Evolutionary conservation across 2,329 filamentous ascomycete species (phyloP).

Genomic region (Scortechinia acanthostroma): DNA sequence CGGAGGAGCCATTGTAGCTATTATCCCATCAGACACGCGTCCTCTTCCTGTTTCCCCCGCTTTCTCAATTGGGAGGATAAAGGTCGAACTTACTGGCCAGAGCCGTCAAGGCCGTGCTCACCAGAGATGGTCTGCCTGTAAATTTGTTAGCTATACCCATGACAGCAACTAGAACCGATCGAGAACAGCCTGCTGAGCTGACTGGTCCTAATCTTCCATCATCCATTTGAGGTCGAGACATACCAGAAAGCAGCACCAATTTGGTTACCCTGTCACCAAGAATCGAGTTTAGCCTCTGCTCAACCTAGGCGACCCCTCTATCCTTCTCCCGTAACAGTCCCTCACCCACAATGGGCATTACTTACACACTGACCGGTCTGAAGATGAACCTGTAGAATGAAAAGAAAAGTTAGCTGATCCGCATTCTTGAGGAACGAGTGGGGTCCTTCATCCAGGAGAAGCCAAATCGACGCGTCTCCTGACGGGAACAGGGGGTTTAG

Average conservation of each 20-base stretch:
- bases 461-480: too few species aligned
- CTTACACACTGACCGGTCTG: constrained; percentile 3
- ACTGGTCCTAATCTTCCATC: not conserved
- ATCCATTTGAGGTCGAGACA: not conserved
- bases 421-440: too few species aligned
- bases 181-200: too few species aligned
- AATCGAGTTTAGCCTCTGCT: constrained; percentile 15
- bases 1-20: constrained; percentile 71
- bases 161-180: not conserved
- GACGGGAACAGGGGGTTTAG: too few species aligned
- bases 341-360: too few species aligned
- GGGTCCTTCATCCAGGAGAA: too few species aligned
- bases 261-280: constrained; percentile 5
- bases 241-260: constrained; percentile 3
- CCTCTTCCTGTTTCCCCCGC: not conserved
- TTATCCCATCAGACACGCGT: constrained; percentile 4
- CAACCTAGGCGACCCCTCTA: too few species aligned
- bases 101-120: constrained; percentile 68
- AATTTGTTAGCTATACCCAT: constrained; percentile 2
- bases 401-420: not conserved
- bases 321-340: too few species aligned
- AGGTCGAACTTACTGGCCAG: constrained; percentile 54
- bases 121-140: constrained; percentile 45
- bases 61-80: not conserved
- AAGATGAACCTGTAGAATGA: not conserved